Conservation (phyloP, 139 green algal species). For the Tetratostichococcus sp. region DNA sequence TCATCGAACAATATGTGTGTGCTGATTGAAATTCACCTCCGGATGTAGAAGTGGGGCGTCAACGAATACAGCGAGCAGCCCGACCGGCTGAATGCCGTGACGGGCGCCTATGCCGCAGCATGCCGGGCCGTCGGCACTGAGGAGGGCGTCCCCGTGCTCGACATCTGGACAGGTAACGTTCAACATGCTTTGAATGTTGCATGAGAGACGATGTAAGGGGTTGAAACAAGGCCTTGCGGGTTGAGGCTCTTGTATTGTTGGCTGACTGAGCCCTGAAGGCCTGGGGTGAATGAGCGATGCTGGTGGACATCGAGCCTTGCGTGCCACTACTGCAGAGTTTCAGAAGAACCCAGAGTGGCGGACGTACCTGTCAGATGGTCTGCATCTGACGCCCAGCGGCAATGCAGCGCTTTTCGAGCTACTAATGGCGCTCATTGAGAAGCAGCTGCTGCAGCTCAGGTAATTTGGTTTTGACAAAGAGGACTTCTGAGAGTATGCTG, state of each 20-base stretch:
- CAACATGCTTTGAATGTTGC: no score
- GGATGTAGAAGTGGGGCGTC: conserved; percentile 16
- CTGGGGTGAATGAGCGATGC: no score
- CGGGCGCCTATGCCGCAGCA: conserved; percentile 52
- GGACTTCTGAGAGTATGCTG: no score
- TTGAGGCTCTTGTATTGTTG: no score
- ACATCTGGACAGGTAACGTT: conserved; percentile 59
- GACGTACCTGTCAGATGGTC: conserved; percentile 50
- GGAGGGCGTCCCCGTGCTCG: conserved; percentile 48
- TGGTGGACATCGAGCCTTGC: no score
- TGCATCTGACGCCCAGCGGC: conserved; percentile 66
- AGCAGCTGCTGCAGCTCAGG: conserved; percentile 42
- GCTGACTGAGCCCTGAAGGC: no score
- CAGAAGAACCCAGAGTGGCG: conserved; percentile 9
- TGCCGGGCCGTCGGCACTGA: conserved; percentile 35
- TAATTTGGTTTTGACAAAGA: no score
- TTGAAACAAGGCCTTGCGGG: no score
- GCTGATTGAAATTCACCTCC: no score
- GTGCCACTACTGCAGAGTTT: conserved; percentile 15
- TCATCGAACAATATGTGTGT: no score
- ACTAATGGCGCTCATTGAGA: conserved; percentile 37
- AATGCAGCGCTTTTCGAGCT: conserved; percentile 37
- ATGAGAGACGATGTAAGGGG: no score
- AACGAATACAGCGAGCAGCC: conserved; percentile 8
- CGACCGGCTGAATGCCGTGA: conserved; percentile 47